These are phyloP conservation scores for Salisapilia sapeloensis DNA, from an alignment of 352 stramenopile species.

Conservation along the genomic window DNA sequence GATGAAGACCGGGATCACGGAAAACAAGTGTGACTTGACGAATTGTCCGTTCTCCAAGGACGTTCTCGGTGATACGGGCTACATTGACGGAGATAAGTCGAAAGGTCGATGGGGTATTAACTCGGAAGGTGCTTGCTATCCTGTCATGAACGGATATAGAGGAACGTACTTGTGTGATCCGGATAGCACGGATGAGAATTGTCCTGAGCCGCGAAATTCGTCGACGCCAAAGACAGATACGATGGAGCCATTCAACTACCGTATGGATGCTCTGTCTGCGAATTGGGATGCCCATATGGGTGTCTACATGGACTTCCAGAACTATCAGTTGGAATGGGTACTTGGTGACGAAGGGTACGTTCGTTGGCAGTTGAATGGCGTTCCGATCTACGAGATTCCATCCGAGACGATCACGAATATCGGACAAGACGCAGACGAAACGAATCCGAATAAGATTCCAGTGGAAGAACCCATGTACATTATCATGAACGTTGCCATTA, in stretches of 20 bases:
- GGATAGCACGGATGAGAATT: conserved; percentile 35
- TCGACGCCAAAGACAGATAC: conserved; percentile 27
- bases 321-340: conserved; percentile 62
- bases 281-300: conserved; percentile 51
- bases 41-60: conserved; percentile 35
- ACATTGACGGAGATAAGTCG: conserved; percentile 21
- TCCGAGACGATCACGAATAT: conserved; percentile 25
- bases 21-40: conserved; percentile 18
- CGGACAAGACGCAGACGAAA: conserved; percentile 15
- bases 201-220: conserved; percentile 18
- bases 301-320: conserved; percentile 36
- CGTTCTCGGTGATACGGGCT: conserved; percentile 27
- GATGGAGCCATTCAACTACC: conserved; percentile 45
- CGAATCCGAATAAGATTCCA: conserved; percentile 39
- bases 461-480: conserved; percentile 87
- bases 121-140: conserved; percentile 38
- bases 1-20: conserved; percentile 21
- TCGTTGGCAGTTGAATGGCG: conserved; percentile 39
- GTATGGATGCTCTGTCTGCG: conserved; percentile 57
- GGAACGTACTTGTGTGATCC: conserved; percentile 43
- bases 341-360: conserved; percentile 41
- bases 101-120: conserved; percentile 49
- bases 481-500: conserved; percentile 89
- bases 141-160: conserved; percentile 43
- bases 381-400: conserved; percentile 56